A percentile compares a stretch with the other conserved stretches of the same genome.
Conservation (phyloP, 768 basidiomycete genomes). For the Leccinum olivaceopallidum region DNA sequence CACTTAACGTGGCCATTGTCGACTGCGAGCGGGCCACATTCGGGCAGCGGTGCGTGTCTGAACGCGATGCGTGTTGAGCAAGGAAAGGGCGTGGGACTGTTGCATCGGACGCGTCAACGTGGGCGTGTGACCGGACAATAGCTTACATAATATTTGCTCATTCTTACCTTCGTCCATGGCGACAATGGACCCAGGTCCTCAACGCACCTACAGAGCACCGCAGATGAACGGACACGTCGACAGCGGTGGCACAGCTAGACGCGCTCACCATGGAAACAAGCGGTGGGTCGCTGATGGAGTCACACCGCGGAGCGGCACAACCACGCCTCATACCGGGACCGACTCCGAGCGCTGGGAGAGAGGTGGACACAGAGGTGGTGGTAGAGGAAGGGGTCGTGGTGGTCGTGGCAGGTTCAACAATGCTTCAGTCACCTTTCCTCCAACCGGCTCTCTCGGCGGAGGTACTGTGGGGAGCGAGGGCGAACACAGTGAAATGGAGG, state of each 20-base stretch:
- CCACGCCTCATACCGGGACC: conserved; percentile 36
- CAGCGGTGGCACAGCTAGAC: conserved; percentile 21
- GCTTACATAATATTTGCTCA: not conserved
- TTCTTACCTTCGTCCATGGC: conserved; percentile 10
- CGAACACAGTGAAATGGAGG: conserved; percentile 36
- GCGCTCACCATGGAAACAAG: conserved; percentile 51
- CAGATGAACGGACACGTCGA: conserved; percentile 27
- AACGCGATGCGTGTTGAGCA: too few relatives aligned
- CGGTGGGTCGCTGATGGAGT: conserved; percentile 55
- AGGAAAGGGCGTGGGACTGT: too few relatives aligned
- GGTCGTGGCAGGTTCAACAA: conserved; percentile 42
- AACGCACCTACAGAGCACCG: conserved; percentile 19
- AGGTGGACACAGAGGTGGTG: conserved; percentile 54
- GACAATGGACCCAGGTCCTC: conserved; percentile 30
- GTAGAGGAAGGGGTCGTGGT: conserved; percentile 44
- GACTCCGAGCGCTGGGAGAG: conserved; percentile 65
- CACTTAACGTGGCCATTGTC: not conserved
- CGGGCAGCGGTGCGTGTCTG: too few relatives aligned
- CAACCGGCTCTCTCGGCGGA: conserved; percentile 28
- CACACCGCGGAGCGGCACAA: conserved; percentile 34
- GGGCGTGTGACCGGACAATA: not conserved
- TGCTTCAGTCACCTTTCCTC: conserved; percentile 38
- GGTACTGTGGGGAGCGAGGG: conserved; percentile 36
- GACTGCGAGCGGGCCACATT: not conserved
- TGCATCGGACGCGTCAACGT: too few relatives aligned